Percentiles rank a stretch among this genome's conserved stretches.
These are phyloP conservation scores for Tetradesmus obliquus DNA, from an alignment of 139 green algal genomes.

Conservation along the genomic window DNA sequence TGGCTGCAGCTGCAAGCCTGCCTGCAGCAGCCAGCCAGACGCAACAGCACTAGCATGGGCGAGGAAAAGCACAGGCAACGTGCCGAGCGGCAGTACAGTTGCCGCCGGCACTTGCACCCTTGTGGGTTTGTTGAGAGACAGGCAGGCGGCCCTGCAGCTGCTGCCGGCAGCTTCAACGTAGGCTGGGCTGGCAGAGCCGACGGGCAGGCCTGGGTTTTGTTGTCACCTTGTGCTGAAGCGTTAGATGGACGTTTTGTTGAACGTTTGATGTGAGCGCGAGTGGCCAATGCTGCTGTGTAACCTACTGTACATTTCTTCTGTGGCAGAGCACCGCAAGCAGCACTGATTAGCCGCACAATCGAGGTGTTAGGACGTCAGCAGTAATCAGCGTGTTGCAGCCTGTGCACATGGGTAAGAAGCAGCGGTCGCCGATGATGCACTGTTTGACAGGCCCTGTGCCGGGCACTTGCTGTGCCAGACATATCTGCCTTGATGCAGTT, in stretches of 20 bases:
- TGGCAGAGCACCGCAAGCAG: too few relatives aligned
- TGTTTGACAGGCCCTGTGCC: too few relatives aligned
- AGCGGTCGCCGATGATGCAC: too few relatives aligned
- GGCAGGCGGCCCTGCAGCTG: neutral
- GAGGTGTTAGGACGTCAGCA: too few relatives aligned
- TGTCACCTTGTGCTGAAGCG: neutral
- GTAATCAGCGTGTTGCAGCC: too few relatives aligned
- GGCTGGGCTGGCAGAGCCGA: neutral
- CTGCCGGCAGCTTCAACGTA: neutral
- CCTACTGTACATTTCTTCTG: neutral
- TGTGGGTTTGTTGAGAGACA: neutral
- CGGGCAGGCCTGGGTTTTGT: neutral
- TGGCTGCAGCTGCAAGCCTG: neutral
- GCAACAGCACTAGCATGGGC: neutral
- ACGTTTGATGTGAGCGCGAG: neutral
- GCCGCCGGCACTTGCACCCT: neutral
- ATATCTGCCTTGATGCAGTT: too few relatives aligned
- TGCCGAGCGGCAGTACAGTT: neutral
- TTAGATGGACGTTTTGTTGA: neutral
- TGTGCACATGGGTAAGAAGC: too few relatives aligned
- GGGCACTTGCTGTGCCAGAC: too few relatives aligned
- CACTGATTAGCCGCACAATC: too few relatives aligned
- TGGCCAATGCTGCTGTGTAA: constrained; percentile 4
- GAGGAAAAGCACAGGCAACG: neutral
- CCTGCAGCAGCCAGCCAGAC: neutral